Percentiles rank a stretch among this genome's conserved stretches.
Evolutionary conservation across 129 eudicot genomes (phyloP).

Genomic region (Kitagawia praeruptora): DNA sequence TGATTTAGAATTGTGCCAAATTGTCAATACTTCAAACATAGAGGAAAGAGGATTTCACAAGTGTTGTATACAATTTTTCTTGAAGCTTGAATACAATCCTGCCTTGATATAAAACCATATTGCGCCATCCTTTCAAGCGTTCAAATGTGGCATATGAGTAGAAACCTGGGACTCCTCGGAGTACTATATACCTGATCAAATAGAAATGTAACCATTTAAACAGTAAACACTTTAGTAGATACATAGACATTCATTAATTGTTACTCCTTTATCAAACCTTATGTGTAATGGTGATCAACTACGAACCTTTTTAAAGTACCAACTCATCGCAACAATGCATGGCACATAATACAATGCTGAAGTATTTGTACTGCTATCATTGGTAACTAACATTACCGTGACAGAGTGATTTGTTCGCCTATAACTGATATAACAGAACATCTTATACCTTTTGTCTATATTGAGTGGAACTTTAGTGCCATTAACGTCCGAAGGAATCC

Average conservation of each 20-base stretch:
- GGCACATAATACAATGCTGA: neutral
- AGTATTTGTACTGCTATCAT: too few species aligned
- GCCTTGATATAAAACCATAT: neutral
- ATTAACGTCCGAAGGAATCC: conserved; percentile 8
- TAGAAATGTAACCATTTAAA: neutral
- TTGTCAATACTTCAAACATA: neutral
- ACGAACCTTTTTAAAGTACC: too few species aligned
- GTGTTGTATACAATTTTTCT: conserved; percentile 14
- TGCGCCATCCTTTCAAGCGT: conserved; percentile 32
- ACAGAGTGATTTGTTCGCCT: too few species aligned
- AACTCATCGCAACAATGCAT: neutral
- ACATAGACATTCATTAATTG: too few species aligned
- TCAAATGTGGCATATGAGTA: conserved; percentile 41
- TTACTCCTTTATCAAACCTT: too few species aligned
- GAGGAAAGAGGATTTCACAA: neutral
- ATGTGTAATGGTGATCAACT: too few species aligned
- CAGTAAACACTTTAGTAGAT: neutral
- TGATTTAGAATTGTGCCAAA: neutral
- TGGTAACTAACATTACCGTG: too few species aligned
- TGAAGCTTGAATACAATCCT: conserved; percentile 33
- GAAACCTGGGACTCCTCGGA: conserved; percentile 36
- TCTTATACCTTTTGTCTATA: conserved; percentile 41
- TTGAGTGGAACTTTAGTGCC: conserved; percentile 24
- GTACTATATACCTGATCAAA: conserved; percentile 23
- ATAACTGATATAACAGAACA: too few species aligned